A percentile compares a stretch with the other conserved stretches of the same genome.
Evolutionary conservation across 345 rosid genomes (phyloP).

Genomic region (Anacardium occidentale): DNA sequence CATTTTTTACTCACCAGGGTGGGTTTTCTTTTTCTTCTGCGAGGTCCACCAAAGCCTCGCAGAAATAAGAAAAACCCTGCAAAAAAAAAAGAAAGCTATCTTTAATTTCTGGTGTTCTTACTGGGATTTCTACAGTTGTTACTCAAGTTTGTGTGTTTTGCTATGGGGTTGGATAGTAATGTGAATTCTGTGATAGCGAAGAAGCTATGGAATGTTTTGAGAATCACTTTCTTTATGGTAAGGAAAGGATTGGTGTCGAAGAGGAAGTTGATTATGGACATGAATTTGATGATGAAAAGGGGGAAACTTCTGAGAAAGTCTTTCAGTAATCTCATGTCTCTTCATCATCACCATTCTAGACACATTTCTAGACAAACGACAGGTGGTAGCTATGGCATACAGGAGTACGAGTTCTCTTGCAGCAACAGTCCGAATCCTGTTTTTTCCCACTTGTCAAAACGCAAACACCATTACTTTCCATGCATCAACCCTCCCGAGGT

Average conservation of each 20-base stretch:
- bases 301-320: conserved; percentile 48
- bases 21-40: conserved; percentile 46
- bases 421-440: conserved; percentile 60
- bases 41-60: conserved; percentile 49
- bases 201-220: conserved; percentile 52
- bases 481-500: conserved; percentile 48
- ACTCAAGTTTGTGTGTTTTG: neutral
- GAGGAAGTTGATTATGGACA: conserved; percentile 57
- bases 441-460: conserved; percentile 46
- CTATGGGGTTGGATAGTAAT: conserved; percentile 33
- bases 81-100: no score
- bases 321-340: conserved; percentile 39
- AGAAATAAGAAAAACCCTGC: conserved; percentile 41
- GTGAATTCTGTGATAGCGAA: conserved; percentile 37
- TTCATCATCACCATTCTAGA: conserved; percentile 23
- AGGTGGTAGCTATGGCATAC: conserved; percentile 44
- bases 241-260: conserved; percentile 47
- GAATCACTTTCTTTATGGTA: conserved; percentile 47
- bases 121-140: no score
- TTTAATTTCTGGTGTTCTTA: no score
- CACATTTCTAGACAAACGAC: conserved; percentile 19
- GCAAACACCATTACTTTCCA: conserved; percentile 44
- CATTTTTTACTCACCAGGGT: conserved; percentile 25
- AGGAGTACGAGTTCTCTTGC: conserved; percentile 68
- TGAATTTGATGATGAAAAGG: conserved; percentile 56